A percentile compares a stretch with the other conserved stretches of the same genome.
phyloP scores from a whole-genome alignment of 1,284 basidiomycete genomes.

The Naganishia liquefaciens region DNA sequence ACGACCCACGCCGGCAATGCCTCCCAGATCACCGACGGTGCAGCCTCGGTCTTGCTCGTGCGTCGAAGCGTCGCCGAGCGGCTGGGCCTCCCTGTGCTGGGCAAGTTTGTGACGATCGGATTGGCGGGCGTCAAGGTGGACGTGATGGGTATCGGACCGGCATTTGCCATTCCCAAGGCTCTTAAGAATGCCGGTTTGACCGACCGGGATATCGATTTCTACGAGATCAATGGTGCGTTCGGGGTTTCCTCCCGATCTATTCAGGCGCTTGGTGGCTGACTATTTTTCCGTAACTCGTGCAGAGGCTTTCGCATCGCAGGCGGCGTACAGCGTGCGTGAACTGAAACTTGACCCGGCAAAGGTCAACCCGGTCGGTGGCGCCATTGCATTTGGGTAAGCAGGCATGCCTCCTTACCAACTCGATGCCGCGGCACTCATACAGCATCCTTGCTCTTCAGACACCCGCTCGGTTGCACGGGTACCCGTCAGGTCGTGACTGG shows the following conservation, averaged over 20 bases:
- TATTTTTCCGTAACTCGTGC: conserved; percentile 3
- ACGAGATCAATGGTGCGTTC: conserved; percentile 67
- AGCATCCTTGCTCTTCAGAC: conserved; percentile 32
- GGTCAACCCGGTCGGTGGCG: conserved; percentile 87
- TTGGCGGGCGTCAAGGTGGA: conserved; percentile 65
- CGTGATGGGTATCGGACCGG: conserved; percentile 69
- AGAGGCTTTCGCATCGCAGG: conserved; percentile 80
- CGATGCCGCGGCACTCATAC: not conserved
- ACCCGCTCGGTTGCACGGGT: conserved; percentile 74
- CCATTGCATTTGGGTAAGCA: conserved; percentile 57
- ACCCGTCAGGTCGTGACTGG: conserved; percentile 85
- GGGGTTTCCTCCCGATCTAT: not conserved
- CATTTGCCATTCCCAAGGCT: conserved; percentile 83
- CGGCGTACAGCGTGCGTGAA: conserved; percentile 75
- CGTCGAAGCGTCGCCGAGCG: conserved; percentile 83
- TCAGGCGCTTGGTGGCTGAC: not conserved
- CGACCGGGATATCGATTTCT: conserved; percentile 82
- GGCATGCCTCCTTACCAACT: not conserved
- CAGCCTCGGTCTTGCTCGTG: conserved; percentile 87
- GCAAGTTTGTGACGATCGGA: conserved; percentile 80
- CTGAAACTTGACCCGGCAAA: conserved; percentile 73
- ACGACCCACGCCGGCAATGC: conserved; percentile 74
- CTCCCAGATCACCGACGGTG: conserved; percentile 95
- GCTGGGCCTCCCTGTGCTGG: conserved; percentile 85
- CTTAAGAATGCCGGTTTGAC: conserved; percentile 72